Conservation (phyloP, 2,329 filamentous ascomycete genomes). For the Arthrobotrys conoides region DNA sequence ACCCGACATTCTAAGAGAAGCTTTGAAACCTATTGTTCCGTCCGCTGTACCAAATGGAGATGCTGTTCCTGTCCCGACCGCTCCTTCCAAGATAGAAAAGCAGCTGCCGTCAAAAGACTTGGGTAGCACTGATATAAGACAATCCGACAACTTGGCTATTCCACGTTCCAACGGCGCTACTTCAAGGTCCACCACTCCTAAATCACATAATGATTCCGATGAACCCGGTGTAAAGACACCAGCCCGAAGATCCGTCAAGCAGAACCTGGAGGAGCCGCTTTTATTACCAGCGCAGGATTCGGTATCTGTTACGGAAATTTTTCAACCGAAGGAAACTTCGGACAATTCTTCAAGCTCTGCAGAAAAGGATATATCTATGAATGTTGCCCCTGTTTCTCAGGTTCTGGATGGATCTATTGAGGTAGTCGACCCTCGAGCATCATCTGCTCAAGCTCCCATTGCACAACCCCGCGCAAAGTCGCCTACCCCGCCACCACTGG, state of each 20-base stretch:
- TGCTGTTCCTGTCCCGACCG: background rate
- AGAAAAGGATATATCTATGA: conserved; percentile 2
- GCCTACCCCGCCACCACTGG: conserved; percentile 36
- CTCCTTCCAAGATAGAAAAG: conserved; percentile 13
- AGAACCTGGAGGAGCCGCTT: conserved; percentile 32
- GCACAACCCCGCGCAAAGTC: conserved; percentile 48
- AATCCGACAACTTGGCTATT: conserved; percentile 19
- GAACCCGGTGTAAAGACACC: conserved; percentile 40
- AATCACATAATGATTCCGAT: conserved; percentile 15
- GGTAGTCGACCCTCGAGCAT: conserved; percentile 25
- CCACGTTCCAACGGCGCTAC: conserved; percentile 15
- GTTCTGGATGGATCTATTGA: conserved; percentile 3
- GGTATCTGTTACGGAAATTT: background rate
- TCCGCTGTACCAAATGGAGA: conserved; percentile 34
- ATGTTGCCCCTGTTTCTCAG: conserved; percentile 20
- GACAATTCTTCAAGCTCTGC: background rate
- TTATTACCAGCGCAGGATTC: background rate
- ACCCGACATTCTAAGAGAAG: conserved; percentile 39
- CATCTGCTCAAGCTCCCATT: conserved; percentile 30
- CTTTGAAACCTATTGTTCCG: conserved; percentile 46
- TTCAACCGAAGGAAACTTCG: conserved; percentile 10
- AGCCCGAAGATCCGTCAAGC: conserved; percentile 34
- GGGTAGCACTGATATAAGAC: conserved; percentile 15
- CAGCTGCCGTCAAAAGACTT: background rate
- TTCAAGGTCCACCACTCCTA: conserved; percentile 32